Conservation (phyloP, 1,284 basidiomycete genomes). For the Tetrapyrgos nigripes region DNA sequence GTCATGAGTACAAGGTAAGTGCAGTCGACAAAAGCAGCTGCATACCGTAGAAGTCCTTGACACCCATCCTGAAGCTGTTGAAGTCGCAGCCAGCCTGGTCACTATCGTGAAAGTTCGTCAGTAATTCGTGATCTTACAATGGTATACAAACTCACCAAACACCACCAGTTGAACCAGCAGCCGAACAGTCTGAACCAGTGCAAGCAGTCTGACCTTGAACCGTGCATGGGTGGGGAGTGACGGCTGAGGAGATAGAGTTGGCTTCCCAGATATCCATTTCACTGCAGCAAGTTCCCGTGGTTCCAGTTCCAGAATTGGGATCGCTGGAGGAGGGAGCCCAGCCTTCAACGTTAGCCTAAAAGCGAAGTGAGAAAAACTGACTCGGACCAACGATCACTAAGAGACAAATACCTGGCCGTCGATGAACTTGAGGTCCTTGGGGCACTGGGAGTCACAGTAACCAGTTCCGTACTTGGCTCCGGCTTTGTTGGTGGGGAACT, state of each 20-base stretch:
- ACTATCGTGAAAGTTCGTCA: too few species aligned
- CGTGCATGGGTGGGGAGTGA: slow-evolving; percentile 50
- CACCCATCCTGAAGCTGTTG: slow-evolving; percentile 53
- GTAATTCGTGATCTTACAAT: too few species aligned
- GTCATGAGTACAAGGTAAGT: too few species aligned
- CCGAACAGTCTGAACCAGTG: slow-evolving; percentile 42
- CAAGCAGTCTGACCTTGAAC: slow-evolving; percentile 45
- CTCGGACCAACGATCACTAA: background rate
- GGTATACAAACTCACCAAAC: too few species aligned
- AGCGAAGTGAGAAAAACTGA: background rate
- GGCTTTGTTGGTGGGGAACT: slow-evolving; percentile 5
- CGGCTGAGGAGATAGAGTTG: slow-evolving; percentile 51
- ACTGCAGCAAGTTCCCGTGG: slow-evolving; percentile 47
- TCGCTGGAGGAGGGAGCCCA: slow-evolving; percentile 28
- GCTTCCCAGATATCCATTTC: slow-evolving; percentile 54
- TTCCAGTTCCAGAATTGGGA: slow-evolving; percentile 26
- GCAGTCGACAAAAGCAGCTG: too few species aligned
- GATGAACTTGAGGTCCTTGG: slow-evolving; percentile 57
- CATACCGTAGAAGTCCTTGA: slow-evolving; percentile 27
- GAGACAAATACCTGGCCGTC: background rate
- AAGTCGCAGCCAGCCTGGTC: slow-evolving; percentile 52
- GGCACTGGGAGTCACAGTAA: slow-evolving; percentile 33
- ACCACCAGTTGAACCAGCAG: slow-evolving; percentile 27
- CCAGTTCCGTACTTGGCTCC: slow-evolving; percentile 29
- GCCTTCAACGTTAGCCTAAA: slow-evolving; percentile 41